Percentiles rank a stretch among this genome's conserved stretches.
These are phyloP conservation scores for Ceratocystis colombiana DNA, from an alignment of 2,329 filamentous ascomycete genomes.

Conservation along the genomic window DNA sequence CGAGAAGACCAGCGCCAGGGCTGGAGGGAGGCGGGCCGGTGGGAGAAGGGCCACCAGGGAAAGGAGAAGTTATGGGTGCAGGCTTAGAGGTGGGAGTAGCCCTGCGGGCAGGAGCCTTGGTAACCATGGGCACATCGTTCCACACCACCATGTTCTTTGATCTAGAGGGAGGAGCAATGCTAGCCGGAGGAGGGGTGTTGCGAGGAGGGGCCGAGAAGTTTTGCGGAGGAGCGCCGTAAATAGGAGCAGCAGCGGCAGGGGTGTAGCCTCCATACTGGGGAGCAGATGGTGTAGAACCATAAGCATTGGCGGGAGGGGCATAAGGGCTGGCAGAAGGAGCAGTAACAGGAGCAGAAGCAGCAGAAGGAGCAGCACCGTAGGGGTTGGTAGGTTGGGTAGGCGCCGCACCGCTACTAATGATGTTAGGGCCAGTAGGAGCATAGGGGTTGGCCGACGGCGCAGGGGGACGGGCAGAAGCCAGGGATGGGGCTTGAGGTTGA, in stretches of 20 bases:
- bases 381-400: slow-evolving; percentile 29
- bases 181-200: slow-evolving; percentile 51
- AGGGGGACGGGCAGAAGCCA: slow-evolving; percentile 29
- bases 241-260: slow-evolving; percentile 30
- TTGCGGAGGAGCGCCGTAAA: slow-evolving; percentile 31
- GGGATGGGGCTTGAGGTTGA: slow-evolving; percentile 11
- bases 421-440: slow-evolving; percentile 22
- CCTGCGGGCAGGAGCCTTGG: slow-evolving; percentile 61
- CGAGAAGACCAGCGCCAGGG: slow-evolving; percentile 50
- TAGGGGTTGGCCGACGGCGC: slow-evolving; percentile 29
- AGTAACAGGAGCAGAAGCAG: slow-evolving; percentile 31
- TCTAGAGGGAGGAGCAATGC: slow-evolving; percentile 50
- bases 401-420: slow-evolving; percentile 14
- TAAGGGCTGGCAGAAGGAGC: slow-evolving; percentile 26
- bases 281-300: slow-evolving; percentile 10
- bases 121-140: slow-evolving; percentile 90
- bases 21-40: slow-evolving; percentile 48
- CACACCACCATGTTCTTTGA: slow-evolving; percentile 67
- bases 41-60: slow-evolving; percentile 52
- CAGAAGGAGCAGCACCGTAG: slow-evolving; percentile 41
- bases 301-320: slow-evolving; percentile 17
- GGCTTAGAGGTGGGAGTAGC: slow-evolving; percentile 54
- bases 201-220: slow-evolving; percentile 39
- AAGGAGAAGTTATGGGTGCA: slow-evolving; percentile 63
- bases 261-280: slow-evolving; percentile 26